Percentiles rank a stretch among this genome's conserved stretches.
These are phyloP conservation scores for Pterulicium gracile DNA, from an alignment of 1,284 basidiomycete species.

Conservation along the genomic window DNA sequence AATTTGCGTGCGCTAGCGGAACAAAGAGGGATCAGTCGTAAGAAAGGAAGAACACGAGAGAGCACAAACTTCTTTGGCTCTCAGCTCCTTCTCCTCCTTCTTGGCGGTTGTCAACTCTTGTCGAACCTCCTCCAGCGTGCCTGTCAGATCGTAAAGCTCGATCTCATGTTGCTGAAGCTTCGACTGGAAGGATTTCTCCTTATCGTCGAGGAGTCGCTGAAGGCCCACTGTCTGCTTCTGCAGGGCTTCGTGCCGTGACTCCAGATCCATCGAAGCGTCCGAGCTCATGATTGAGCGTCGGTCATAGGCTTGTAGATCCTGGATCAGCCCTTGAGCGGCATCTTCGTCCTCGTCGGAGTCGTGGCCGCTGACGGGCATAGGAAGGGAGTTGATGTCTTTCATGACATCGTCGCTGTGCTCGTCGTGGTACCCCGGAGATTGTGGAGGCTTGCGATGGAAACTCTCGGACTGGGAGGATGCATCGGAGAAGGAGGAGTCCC, in stretches of 20 bases:
- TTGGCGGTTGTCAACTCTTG: slow-evolving; percentile 66
- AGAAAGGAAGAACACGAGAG: slow-evolving; percentile 6
- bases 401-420: slow-evolving; percentile 20
- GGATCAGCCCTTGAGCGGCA: slow-evolving; percentile 42
- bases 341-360: slow-evolving; percentile 45
- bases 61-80: slow-evolving; percentile 71
- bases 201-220: slow-evolving; percentile 58
- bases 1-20: slow-evolving; percentile 42
- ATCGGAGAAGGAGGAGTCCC: slow-evolving; percentile 10
- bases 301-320: slow-evolving; percentile 48
- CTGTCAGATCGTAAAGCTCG: slow-evolving; percentile 68
- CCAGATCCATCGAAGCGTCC: slow-evolving; percentile 38
- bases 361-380: slow-evolving; percentile 26
- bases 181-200: slow-evolving; percentile 55
- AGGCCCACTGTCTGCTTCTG: slow-evolving; percentile 68
- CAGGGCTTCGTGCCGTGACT: slow-evolving; percentile 59
- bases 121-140: slow-evolving; percentile 58
- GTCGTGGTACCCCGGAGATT: slow-evolving; percentile 6
- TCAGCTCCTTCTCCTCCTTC: slow-evolving; percentile 82
- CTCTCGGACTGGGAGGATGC: not conserved
- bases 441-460: not conserved
- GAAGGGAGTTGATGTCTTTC: slow-evolving; percentile 25
- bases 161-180: slow-evolving; percentile 64
- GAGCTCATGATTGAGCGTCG: not conserved
- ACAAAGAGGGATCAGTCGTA: slow-evolving; percentile 8